A percentile compares a stretch with the other conserved stretches of the same genome.
Evolutionary conservation across 2,329 filamentous ascomycete species (phyloP).

Genomic region (Cercospora zeae-maydis): DNA sequence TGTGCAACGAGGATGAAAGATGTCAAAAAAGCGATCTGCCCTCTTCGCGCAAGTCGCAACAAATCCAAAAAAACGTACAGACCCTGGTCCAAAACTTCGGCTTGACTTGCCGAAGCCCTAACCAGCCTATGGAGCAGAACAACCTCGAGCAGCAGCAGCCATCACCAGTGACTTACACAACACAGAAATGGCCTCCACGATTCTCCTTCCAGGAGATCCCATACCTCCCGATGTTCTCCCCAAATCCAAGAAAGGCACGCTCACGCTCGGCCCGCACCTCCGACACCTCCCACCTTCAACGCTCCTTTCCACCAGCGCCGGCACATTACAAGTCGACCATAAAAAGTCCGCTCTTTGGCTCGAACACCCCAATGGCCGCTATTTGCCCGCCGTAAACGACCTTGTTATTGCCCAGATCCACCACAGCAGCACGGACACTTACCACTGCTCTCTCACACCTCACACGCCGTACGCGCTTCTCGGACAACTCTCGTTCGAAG

Average conservation of each 20-base stretch:
- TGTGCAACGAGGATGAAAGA: background rate
- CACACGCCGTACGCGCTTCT: constrained; percentile 64
- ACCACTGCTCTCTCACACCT: constrained; percentile 71
- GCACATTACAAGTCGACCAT: constrained; percentile 63
- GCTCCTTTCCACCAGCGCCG: constrained; percentile 65
- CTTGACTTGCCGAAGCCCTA: background rate
- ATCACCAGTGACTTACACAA: background rate
- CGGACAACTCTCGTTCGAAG: constrained; percentile 87
- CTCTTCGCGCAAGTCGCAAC: background rate
- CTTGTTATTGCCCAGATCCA: constrained; percentile 84
- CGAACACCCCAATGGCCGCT: constrained; percentile 68
- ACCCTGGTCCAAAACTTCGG: background rate
- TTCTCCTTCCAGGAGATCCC: constrained; percentile 79
- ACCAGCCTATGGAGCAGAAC: background rate
- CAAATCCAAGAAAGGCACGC: constrained; percentile 58
- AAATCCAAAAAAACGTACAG: constrained; percentile 6
- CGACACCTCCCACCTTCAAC: constrained; percentile 74
- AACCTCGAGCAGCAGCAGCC: background rate
- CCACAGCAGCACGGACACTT: constrained; percentile 70
- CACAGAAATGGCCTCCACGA: constrained; percentile 33
- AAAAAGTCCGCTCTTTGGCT: constrained; percentile 76
- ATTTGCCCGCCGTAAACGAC: constrained; percentile 75
- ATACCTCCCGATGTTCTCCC: constrained; percentile 66
- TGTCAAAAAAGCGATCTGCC: background rate
- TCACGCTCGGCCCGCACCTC: constrained; percentile 80